Conservation (phyloP, 148 eudicot genomes). For the Cornus controversa region DNA sequence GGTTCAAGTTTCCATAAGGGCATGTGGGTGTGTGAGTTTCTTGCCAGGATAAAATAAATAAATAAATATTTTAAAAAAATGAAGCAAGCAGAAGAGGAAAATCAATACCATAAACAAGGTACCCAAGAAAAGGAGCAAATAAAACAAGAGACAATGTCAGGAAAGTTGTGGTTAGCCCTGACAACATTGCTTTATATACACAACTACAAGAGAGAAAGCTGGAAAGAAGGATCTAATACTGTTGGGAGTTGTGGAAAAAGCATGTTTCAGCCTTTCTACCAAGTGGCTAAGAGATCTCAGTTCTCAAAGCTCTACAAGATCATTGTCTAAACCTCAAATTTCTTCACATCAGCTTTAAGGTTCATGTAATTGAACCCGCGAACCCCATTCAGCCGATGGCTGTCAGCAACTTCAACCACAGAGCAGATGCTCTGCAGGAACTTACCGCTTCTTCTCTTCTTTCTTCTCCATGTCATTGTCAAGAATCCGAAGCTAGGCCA, state of each 20-base stretch:
- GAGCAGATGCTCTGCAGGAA: conserved; percentile 68
- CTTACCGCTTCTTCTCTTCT: conserved; percentile 45
- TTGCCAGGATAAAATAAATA: no score
- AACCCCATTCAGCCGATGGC: conserved; percentile 38
- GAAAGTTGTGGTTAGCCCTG: background rate
- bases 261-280: no score
- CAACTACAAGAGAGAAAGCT: no score
- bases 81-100: background rate
- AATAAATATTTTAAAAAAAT: no score
- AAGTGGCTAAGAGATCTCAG: no score
- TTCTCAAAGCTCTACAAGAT: no score
- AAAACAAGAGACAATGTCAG: background rate
- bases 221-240: background rate
- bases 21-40: no score
- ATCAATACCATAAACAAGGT: background rate
- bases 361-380: conserved; percentile 55
- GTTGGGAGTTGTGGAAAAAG: background rate
- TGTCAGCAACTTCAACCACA: conserved; percentile 57
- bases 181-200: background rate
- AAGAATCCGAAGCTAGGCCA: conserved; percentile 42
- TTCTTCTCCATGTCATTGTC: conserved; percentile 43
- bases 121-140: background rate
- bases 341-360: conserved; percentile 52
- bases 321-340: conserved; percentile 27
- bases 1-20: background rate